phyloP scores from a whole-genome alignment of 1,139 yeast species.

The Pichia terricola region DNA sequence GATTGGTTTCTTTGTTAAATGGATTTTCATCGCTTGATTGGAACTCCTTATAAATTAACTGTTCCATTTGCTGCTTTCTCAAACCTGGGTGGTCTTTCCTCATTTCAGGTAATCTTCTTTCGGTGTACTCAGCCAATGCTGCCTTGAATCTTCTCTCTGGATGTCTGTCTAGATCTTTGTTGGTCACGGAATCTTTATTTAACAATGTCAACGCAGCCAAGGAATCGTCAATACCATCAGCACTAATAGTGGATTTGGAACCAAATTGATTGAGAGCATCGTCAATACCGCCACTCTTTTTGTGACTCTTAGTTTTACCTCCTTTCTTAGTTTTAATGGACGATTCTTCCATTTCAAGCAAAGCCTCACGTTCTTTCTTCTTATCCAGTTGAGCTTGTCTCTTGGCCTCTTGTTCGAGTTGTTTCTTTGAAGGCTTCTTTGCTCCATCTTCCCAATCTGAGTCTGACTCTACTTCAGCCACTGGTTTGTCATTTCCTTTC shows the following conservation, averaged over 20 bases:
- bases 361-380: conserved; percentile 54
- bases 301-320: conserved; percentile 64
- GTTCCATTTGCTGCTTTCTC: conserved; percentile 70
- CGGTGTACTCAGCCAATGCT: conserved; percentile 66
- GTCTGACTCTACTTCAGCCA: conserved; percentile 36
- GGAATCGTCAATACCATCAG: conserved; percentile 71
- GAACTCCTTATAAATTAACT: conserved; percentile 68
- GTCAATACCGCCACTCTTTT: conserved; percentile 53
- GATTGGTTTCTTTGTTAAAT: conserved; percentile 66
- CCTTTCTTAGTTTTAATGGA: conserved; percentile 55
- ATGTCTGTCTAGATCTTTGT: conserved; percentile 70
- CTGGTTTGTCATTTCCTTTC: conserved; percentile 48
- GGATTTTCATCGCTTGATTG: conserved; percentile 77
- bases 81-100: conserved; percentile 75
- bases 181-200: conserved; percentile 41
- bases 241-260: conserved; percentile 39
- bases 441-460: conserved; percentile 65
- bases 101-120: conserved; percentile 60
- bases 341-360: conserved; percentile 48
- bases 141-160: conserved; percentile 88
- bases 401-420: conserved; percentile 51
- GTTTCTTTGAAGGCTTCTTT: conserved; percentile 62
- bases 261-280: conserved; percentile 27
- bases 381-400: conserved; percentile 56
- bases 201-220: conserved; percentile 68